phyloP scores from a whole-genome alignment of 2,329 filamentous ascomycete genomes.

The Trichoderma citrinoviride region DNA sequence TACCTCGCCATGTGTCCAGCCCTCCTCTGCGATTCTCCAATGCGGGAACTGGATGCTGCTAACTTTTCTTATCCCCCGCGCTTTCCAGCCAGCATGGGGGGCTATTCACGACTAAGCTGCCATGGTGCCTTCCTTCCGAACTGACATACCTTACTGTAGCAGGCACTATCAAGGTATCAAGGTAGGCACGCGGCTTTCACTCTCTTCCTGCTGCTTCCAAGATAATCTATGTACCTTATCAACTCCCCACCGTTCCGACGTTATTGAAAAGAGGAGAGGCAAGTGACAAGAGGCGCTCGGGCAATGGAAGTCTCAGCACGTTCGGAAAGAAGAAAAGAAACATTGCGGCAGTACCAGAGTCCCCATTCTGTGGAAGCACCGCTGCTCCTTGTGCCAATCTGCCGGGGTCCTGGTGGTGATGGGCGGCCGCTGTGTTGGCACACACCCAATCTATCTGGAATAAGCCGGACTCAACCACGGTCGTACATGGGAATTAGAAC shows the following conservation, averaged over 20 bases:
- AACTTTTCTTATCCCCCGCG: conserved; percentile 16
- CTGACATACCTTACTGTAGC: too few relatives aligned
- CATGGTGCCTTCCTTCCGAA: too few relatives aligned
- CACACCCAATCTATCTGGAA: conserved; percentile 2
- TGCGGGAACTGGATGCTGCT: not conserved
- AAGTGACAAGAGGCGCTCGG: not conserved
- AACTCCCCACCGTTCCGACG: too few relatives aligned
- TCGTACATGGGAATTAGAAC: not conserved
- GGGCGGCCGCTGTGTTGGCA: not conserved
- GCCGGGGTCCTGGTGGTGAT: conserved; percentile 11
- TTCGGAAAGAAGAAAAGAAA: not conserved
- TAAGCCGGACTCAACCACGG: not conserved
- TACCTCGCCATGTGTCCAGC: conserved; percentile 22
- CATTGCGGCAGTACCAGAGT: not conserved
- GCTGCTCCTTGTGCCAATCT: not conserved
- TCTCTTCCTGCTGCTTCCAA: conserved; percentile 1
- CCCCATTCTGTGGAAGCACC: not conserved
- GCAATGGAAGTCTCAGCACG: too few relatives aligned
- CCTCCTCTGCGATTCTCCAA: not conserved
- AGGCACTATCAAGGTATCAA: too few relatives aligned
- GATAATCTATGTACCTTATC: too few relatives aligned
- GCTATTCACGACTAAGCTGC: not conserved
- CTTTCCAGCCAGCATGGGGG: not conserved
- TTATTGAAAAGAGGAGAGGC: not conserved
- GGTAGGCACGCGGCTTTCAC: not conserved